Evolutionary conservation across 352 stramenopile genomes (phyloP).

Genomic region (Blastocystis sp.): DNA sequence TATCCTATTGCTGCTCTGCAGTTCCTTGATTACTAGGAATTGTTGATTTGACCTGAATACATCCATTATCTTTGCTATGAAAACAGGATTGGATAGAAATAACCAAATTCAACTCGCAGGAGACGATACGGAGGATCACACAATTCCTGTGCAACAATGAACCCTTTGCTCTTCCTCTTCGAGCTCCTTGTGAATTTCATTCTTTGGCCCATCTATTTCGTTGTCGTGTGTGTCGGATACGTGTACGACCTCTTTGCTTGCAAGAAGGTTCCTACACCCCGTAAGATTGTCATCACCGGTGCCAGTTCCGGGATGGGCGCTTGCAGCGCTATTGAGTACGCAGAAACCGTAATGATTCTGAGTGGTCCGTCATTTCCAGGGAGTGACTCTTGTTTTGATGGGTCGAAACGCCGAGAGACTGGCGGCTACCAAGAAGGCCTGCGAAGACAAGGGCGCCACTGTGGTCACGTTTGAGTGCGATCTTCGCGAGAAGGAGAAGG

Average conservation of each 20-base stretch:
- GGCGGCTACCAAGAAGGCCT: slow-evolving; percentile 3
- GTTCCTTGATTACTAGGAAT: too few relatives aligned
- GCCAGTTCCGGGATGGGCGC: slow-evolving; percentile 65
- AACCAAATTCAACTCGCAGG: too few relatives aligned
- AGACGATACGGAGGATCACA: too few relatives aligned
- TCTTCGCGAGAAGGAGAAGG: slow-evolving; percentile 42
- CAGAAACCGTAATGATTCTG: neutral
- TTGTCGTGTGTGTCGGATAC: slow-evolving; percentile 40
- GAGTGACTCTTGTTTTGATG: slow-evolving; percentile 29
- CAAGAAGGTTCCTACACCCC: slow-evolving; percentile 55
- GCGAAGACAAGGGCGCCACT: slow-evolving; percentile 30
- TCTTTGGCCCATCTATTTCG: slow-evolving; percentile 36
- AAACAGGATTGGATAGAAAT: too few relatives aligned
- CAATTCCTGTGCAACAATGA: neutral
- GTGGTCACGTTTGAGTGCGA: slow-evolving; percentile 55
- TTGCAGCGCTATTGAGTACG: slow-evolving; percentile 62
- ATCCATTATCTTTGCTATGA: too few relatives aligned
- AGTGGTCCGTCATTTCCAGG: neutral
- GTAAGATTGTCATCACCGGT: slow-evolving; percentile 69
- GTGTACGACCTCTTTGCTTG: slow-evolving; percentile 54
- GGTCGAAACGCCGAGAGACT: slow-evolving; percentile 60
- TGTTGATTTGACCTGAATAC: too few relatives aligned
- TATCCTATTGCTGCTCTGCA: neutral
- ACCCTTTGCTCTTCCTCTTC: slow-evolving; percentile 28
- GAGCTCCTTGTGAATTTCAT: slow-evolving; percentile 12